phyloP scores from a whole-genome alignment of 345 rosid genomes.

The Gossypium mustelinum region DNA sequence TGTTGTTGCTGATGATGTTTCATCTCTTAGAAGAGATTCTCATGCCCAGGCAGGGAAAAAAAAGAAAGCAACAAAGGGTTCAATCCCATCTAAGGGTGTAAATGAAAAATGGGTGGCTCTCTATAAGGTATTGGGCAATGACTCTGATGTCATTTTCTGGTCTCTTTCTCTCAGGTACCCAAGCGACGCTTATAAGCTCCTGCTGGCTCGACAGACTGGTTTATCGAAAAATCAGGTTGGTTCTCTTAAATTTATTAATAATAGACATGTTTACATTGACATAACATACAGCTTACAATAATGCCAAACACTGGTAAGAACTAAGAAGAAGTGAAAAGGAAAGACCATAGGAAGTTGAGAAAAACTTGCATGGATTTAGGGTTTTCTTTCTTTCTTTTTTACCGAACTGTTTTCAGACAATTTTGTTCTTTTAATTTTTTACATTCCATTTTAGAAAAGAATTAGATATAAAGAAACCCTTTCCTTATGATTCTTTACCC shows the following conservation, averaged over 20 bases:
- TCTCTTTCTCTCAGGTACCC: constrained; percentile 97
- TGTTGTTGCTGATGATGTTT: constrained; percentile 18
- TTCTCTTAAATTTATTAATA: background rate
- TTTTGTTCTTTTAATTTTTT: background rate
- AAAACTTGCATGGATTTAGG: constrained; percentile 29
- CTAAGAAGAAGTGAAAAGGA: background rate
- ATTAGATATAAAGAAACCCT: background rate
- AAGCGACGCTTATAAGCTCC: constrained; percentile 99
- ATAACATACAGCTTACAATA: background rate
- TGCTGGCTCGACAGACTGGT: constrained; percentile 98
- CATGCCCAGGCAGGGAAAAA: constrained; percentile 61
- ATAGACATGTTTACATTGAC: background rate
- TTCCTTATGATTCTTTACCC: background rate
- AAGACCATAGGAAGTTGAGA: constrained; percentile 6
- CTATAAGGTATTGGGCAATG: constrained; percentile 30
- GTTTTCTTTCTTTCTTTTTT: constrained; percentile 12
- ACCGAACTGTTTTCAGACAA: constrained; percentile 16
- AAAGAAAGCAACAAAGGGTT: constrained; percentile 12
- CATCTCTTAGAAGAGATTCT: constrained; percentile 48
- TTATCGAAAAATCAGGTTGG: constrained; percentile 92
- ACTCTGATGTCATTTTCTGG: constrained; percentile 75
- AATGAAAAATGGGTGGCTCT: constrained; percentile 16
- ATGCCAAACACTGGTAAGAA: background rate
- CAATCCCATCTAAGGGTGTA: constrained; percentile 12
- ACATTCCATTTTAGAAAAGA: background rate